Evolutionary conservation across 2,329 filamentous ascomycete genomes (phyloP).

Genomic region (Trichoderma sp.): DNA sequence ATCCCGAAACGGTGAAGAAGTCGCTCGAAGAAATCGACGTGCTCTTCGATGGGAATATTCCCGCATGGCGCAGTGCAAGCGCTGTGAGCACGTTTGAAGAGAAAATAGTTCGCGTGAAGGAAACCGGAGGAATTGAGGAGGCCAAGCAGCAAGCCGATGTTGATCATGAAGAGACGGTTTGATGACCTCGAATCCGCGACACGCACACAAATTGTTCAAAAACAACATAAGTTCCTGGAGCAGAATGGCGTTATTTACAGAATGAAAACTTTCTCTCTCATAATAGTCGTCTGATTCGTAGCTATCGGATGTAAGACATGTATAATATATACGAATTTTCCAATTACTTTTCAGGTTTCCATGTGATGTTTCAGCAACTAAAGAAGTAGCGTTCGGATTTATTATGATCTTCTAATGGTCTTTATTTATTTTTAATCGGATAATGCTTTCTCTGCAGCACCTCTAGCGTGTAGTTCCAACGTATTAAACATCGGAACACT

Average conservation of each 20-base stretch:
- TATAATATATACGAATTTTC: no score
- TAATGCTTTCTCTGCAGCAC: constrained; percentile 26
- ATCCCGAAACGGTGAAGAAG: constrained; percentile 7
- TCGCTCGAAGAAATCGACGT: not conserved
- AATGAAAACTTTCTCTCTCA: not conserved
- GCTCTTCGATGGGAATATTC: not conserved
- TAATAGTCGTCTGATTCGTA: not conserved
- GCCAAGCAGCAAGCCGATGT: not conserved
- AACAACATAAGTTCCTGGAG: not conserved
- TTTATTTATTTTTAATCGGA: not conserved
- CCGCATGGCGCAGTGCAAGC: not conserved
- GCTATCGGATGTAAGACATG: no score
- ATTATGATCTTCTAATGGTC: no score
- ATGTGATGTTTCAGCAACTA: not conserved
- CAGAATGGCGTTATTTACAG: not conserved
- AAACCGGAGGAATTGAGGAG: not conserved
- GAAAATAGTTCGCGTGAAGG: not conserved
- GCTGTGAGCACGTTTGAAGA: constrained; percentile 12
- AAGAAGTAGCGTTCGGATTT: not conserved
- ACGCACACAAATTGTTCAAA: not conserved
- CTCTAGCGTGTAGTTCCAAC: constrained; percentile 29
- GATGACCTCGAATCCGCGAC: not conserved
- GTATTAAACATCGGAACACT: constrained; percentile 30
- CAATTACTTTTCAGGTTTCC: not conserved
- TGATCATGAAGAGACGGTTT: constrained; percentile 10